phyloP scores from a whole-genome alignment of 345 rosid species.

The Noccaea caerulescens region DNA sequence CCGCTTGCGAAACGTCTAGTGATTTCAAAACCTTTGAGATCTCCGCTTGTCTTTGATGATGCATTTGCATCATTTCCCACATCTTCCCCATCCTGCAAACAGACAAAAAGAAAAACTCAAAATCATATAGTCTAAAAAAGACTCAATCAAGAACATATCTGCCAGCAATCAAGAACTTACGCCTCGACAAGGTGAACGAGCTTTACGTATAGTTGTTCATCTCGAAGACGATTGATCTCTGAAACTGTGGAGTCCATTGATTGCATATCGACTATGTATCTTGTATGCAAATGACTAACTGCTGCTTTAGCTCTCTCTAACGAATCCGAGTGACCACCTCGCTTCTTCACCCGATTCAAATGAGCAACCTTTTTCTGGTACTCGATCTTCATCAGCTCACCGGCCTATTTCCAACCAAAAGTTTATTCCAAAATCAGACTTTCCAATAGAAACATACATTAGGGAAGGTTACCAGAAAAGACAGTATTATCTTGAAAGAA shows the following conservation, averaged over 20 bases:
- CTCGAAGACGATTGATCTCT: slow-evolving; percentile 92
- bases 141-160: background rate
- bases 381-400: slow-evolving; percentile 89
- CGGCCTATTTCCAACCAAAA: slow-evolving; percentile 64
- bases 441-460: background rate
- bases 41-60: slow-evolving; percentile 64
- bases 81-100: slow-evolving; percentile 77
- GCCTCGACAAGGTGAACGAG: slow-evolving; percentile 81
- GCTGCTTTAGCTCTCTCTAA: slow-evolving; percentile 87
- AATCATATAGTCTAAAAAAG: background rate
- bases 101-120: background rate
- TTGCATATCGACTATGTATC: slow-evolving; percentile 99
- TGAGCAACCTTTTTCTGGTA: slow-evolving; percentile 80
- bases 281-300: slow-evolving; percentile 89
- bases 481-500: background rate
- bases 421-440: slow-evolving; percentile 40
- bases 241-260: slow-evolving; percentile 96
- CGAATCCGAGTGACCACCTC: slow-evolving; percentile 70
- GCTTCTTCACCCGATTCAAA: slow-evolving; percentile 74
- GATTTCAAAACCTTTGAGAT: slow-evolving; percentile 49
- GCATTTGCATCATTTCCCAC: slow-evolving; percentile 80
- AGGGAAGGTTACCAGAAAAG: too few species aligned
- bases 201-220: slow-evolving; percentile 80
- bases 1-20: slow-evolving; percentile 54
- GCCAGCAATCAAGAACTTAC: slow-evolving; percentile 53